Evolutionary conservation across 202 grass and related monocot genomes (phyloP).

Genomic region (Carex sylvatica): DNA sequence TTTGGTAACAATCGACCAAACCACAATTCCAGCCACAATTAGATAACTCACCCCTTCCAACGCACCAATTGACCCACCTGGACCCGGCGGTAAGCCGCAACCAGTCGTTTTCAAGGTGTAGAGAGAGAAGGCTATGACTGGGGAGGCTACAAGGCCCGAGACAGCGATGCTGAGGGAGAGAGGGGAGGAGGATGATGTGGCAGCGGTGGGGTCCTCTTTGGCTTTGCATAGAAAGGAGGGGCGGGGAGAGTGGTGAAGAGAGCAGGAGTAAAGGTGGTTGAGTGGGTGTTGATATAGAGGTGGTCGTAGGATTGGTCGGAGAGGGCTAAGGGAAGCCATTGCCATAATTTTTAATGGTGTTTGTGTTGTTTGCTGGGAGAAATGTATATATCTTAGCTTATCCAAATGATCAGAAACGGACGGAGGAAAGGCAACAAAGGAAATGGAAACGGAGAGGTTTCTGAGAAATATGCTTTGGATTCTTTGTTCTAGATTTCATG

Average conservation of each 20-base stretch:
- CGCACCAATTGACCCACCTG: conserved; percentile 58
- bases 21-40: conserved; percentile 52
- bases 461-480: background rate
- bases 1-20: conserved; percentile 74
- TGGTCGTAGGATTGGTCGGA: background rate
- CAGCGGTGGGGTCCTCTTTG: conserved; percentile 32
- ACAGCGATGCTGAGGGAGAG: conserved; percentile 35
- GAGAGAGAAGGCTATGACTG: conserved; percentile 63
- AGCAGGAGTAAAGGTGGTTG: background rate
- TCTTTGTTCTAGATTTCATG: too few relatives aligned
- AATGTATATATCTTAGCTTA: background rate
- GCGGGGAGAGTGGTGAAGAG: background rate
- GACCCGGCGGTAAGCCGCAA: conserved; percentile 64
- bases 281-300: background rate
- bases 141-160: conserved; percentile 43
- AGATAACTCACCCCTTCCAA: conserved; percentile 85
- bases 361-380: background rate
- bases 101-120: conserved; percentile 69
- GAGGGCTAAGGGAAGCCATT: background rate
- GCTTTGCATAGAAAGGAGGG: conserved; percentile 42
- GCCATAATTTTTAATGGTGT: background rate
- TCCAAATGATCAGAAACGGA: conserved; percentile 1
- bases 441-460: background rate
- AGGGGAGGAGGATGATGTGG: conserved; percentile 34
- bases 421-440: background rate